Evolutionary conservation across 768 basidiomycete genomes (phyloP), one percentile per base, ranked within the genome.

Genomic region (Suillus clintonianus): DNA sequence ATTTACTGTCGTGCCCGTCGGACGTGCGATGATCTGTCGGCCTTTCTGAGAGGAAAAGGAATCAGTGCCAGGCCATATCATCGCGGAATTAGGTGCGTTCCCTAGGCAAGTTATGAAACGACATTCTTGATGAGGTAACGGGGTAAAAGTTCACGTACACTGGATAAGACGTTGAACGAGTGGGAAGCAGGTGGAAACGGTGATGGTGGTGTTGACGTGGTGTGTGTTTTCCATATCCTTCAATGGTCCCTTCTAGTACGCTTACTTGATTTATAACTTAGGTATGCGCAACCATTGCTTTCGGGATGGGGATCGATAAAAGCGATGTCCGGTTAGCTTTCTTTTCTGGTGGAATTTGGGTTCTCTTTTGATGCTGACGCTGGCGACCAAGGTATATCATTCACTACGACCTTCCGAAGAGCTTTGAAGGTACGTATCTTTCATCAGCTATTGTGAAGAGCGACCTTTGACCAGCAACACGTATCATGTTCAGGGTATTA

Each of bases 291-390:
- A 92, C 91, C 0, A 85, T 94, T 57, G 92, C 92, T 5, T 95
- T 94, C 68, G 93, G 93, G 2, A 87, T 94, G 78, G 92, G 92
- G 2, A 94, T 95, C 51, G 92, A 95, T 72, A 94, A 94, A 77
- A 79, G 84, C 22, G 88, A 92, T 65, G 90, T 92, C 59, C 82
- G 90, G 86, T 87, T 70, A 24, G 75, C 41, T 36, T 36, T 61
- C 22, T 15, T 3, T 51, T 42, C 47, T 50, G 30, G 13, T 9
- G 39, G 1, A 8, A 37, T 30, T n/a, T 51, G 43, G 41, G 17
- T 24, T 68, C 13, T 24, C 37, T 5, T 6, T 27, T 55, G 37
- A 22, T 9, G 14, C 60, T 22, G 22, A 68, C 30, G 53, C 81
- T 42, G n/a, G 15, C 27, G 17, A 34, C 5, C 22, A 51, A 65